Evolutionary conservation across 306 rosid genomes (phyloP).

Genomic region (Urtica urens): DNA sequence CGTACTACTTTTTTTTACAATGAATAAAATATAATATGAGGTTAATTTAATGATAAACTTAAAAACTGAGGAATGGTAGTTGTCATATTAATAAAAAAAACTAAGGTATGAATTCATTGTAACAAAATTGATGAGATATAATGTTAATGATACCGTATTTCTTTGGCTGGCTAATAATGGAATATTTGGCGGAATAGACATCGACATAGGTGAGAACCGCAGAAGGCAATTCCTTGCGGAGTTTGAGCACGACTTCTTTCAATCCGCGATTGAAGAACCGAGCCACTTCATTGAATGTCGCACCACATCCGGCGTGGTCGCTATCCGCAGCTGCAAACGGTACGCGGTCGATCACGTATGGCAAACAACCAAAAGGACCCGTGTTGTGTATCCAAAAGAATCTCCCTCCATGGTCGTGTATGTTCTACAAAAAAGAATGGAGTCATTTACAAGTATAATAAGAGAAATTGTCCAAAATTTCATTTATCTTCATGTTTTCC

Average conservation of each 20-base stretch:
- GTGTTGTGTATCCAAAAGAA: conserved; percentile 69
- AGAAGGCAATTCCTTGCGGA: conserved; percentile 32
- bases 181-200: conserved; percentile 19
- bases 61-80: too few species aligned
- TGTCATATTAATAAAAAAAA: too few species aligned
- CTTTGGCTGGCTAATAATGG: conserved; percentile 18
- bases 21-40: too few species aligned
- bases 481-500: too few species aligned
- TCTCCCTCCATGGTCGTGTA: conserved; percentile 45
- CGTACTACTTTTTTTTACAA: too few species aligned
- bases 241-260: conserved; percentile 32
- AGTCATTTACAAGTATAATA: not conserved
- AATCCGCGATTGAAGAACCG: conserved; percentile 37
- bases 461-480: too few species aligned
- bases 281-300: conserved; percentile 39
- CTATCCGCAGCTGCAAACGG: conserved; percentile 11
- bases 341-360: conserved; percentile 26
- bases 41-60: too few species aligned
- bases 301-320: conserved; percentile 41
- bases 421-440: conserved; percentile 14
- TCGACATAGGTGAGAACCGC: conserved; percentile 56
- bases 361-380: conserved; percentile 60
- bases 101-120: too few species aligned
- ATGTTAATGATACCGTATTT: conserved; percentile 16
- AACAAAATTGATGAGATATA: not conserved